Conservation (phyloP, 148 eudicot genomes). For the Chenopodium suecicum region DNA sequence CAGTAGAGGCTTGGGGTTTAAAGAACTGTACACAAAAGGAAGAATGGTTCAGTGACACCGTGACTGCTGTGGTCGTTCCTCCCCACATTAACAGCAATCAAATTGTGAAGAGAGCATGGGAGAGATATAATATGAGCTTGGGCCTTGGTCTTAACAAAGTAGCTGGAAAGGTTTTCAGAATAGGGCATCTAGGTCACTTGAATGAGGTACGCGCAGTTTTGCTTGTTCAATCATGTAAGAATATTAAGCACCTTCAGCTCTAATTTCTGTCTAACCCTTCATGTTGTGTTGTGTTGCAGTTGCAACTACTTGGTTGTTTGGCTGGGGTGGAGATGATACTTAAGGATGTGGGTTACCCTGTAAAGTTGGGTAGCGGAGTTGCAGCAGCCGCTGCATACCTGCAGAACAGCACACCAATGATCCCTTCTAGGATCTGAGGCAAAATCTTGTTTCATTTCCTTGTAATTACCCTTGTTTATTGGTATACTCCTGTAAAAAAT, state of each 20-base stretch:
- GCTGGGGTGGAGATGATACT: conserved; percentile 99
- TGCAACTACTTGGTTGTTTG: conserved; percentile 93
- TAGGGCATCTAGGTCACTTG: conserved; percentile 94
- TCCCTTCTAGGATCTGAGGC: conserved; percentile 84
- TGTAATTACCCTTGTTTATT: conserved; percentile 31
- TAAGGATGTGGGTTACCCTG: conserved; percentile 95
- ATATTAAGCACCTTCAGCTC: not conserved
- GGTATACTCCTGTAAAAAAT: conserved; percentile 20
- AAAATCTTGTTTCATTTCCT: conserved; percentile 7
- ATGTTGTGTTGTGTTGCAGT: conserved; percentile 36
- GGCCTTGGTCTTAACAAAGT: conserved; percentile 97
- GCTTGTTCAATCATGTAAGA: not conserved
- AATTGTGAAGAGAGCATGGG: conserved; percentile 79
- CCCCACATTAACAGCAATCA: conserved; percentile 76
- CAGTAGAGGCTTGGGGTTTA: conserved; percentile 99
- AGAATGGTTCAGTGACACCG: conserved; percentile 96
- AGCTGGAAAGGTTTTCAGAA: conserved; percentile 97
- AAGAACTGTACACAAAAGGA: conserved; percentile 95
- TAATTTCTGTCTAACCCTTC: not conserved
- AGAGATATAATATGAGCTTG: conserved; percentile 87
- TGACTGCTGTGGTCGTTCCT: conserved; percentile 88
- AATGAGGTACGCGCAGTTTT: conserved; percentile 60
- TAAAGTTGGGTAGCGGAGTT: conserved; percentile 90
- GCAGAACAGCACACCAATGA: conserved; percentile 77
- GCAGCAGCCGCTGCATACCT: conserved; percentile 82